Evolutionary conservation across 75 land plant species (phyloP).

Genomic region (Picea glauca): DNA sequence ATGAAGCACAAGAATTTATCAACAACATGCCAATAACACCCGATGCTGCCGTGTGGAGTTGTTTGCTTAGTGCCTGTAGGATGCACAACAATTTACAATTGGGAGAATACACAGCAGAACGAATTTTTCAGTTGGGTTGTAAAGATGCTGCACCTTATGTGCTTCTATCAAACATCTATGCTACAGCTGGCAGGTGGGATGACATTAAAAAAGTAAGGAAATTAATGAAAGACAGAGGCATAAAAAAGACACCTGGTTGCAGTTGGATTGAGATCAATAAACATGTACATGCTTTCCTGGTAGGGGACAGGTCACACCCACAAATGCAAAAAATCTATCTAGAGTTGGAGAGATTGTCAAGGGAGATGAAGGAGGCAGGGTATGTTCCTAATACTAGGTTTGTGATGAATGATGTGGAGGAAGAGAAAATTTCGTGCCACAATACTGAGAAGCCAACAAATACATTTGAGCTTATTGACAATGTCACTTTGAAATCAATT

Average conservation of each 20-base stretch:
- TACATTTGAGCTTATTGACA: too few species aligned
- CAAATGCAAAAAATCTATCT: not conserved
- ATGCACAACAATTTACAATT: not conserved
- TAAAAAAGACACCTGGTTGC: not conserved
- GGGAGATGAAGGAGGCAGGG: too few species aligned
- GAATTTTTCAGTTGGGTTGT: not conserved
- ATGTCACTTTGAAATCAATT: too few species aligned
- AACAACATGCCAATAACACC: not conserved
- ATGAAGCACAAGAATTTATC: slow-evolving; percentile 10
- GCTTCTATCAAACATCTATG: not conserved
- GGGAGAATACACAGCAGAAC: not conserved
- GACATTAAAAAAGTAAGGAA: not conserved
- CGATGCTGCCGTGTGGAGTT: slow-evolving; percentile 7
- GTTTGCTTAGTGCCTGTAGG: slow-evolving; percentile 2
- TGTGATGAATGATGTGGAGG: too few species aligned
- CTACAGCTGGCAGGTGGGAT: not conserved
- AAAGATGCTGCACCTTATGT: not conserved
- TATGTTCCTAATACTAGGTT: too few species aligned
- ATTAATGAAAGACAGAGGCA: not conserved
- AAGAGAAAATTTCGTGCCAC: too few species aligned
- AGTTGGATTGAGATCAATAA: not conserved
- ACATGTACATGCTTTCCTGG: not conserved
- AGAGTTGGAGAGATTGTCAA: not conserved
- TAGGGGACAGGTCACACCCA: not conserved
- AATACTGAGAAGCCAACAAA: too few species aligned